Evolutionary conservation across 2,329 filamentous ascomycete genomes (phyloP), one percentile per base, ranked within the genome.

Genomic region (Cordyceps farinosa): DNA sequence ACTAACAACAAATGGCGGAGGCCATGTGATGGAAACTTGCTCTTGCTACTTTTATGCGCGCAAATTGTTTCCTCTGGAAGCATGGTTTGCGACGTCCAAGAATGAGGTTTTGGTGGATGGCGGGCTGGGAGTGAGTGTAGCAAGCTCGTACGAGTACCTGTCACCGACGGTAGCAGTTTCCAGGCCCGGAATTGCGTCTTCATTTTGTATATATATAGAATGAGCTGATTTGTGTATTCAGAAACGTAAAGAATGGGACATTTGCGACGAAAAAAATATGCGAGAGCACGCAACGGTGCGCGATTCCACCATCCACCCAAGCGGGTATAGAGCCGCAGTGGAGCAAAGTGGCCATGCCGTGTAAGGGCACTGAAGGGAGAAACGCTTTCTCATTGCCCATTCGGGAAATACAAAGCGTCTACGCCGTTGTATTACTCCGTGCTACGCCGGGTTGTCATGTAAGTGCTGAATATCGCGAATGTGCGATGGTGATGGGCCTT

Each of bases 291-390:
- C 55, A 57, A 57, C 55, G 32, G 55, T 48, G 45, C 27, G 34
- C n/a, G 56, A 50, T 50, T 42, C 56, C 56, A 59, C 56, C 22
- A 22, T 22, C 22, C 22, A 22, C 22, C 22, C 56, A 30, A 40
- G 57, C 57, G 57, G 57, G 48, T 61, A 61, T 5, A 52, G 48
- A 53, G 47, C 57, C 57, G 57, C 57, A 61, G 57, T 61, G 57
- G 57, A 44, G 38, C n/a, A 30, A 10, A n/a, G 38, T 34, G 57
- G 48, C 56, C 32, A 59, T 42, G 27, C 56, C 47, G 32, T 51
- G n/a, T 45, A 52, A 44, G 48, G 47, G 57, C 30, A 53, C 15
- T 52, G 13, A 22, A 42, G 29, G 15, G 45, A 61, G 56, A 59
- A 42, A 11, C 56, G 42, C 45, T 42, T 17, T 50, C 2, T 4